Percentiles rank a stretch among this genome's conserved stretches.
phyloP scores from a whole-genome alignment of 176 grass and related monocot genomes.

The bread wheat (Triticum aestivum) region IWGSC_CS_RefSeq_v2.1 NC_057794.1:104198801-104199300 shows the following conservation, averaged over 20 bases:
- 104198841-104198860: constrained; percentile 32
- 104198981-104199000: neutral
- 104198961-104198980: neutral
- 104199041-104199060: constrained; percentile 79
- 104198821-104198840: constrained; percentile 48
- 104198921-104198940: neutral
- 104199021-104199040: constrained; percentile 90
- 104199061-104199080: constrained; percentile 51
- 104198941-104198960: neutral
- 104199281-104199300: neutral
- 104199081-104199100: constrained; percentile 52
- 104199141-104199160: constrained; percentile 95
- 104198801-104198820: constrained; percentile 36
- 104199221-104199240: neutral
- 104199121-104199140: constrained; percentile 73
- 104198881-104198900: neutral
- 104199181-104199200: too few relatives aligned
- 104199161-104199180: neutral
- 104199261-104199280: too few relatives aligned
- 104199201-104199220: neutral
- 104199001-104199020: constrained; percentile 49
- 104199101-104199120: constrained; percentile 67
- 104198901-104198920: neutral
- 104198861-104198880: neutral
- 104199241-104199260: too few relatives aligned